Evolutionary conservation across 2,329 filamentous ascomycete genomes (phyloP), one percentile per base, ranked within the genome.

Genomic region (Fusarium sp.): DNA sequence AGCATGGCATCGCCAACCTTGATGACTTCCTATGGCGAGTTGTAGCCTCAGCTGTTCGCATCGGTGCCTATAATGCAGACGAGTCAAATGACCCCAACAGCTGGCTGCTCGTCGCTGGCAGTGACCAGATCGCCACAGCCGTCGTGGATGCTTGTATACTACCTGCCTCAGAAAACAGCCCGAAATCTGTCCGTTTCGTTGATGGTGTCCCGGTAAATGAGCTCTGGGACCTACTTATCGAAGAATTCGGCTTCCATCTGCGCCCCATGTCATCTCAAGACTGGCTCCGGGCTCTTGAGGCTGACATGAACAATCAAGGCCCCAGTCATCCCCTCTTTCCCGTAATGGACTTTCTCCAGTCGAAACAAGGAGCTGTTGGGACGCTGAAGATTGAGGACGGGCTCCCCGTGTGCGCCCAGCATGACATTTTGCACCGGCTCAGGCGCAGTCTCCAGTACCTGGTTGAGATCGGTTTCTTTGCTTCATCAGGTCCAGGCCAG

Each of bases 11-110:
- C 12, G 47, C 51, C 42, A 53, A 53, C 28, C 34, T 46, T 12
- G 51, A 53, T 22, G 51, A 58, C 15, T 53, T 58, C 42, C 26
- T 58, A 2, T 58, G 55, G 55, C 43, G 55, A 43, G 39, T 53
- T 2, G 43, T 54, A 12, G 55, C 55, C 22, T 53, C 43, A 7
- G 49, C 55, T 5, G 50, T 53, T 11, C 50, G 50, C 28, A 43
- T 53, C 31, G 32, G 44, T 31, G 50, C 42, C 1, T 53, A 46
- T 25, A 53, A 53, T 11, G 42, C 39, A 7, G 34, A 53, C 34
- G 50, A 53, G 22, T 35, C 35, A 3, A 38, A 47, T 25, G 50
- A 53, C 26, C 50, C 50, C 41, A 44, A 53, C 29, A 38, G 38
- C 25, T 53, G 42, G 50, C 26, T 53, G 4, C 31, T 53, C 26